phyloP scores from a whole-genome alignment of 768 basidiomycete genomes.

The Xerocomellus intermedius region DNA sequence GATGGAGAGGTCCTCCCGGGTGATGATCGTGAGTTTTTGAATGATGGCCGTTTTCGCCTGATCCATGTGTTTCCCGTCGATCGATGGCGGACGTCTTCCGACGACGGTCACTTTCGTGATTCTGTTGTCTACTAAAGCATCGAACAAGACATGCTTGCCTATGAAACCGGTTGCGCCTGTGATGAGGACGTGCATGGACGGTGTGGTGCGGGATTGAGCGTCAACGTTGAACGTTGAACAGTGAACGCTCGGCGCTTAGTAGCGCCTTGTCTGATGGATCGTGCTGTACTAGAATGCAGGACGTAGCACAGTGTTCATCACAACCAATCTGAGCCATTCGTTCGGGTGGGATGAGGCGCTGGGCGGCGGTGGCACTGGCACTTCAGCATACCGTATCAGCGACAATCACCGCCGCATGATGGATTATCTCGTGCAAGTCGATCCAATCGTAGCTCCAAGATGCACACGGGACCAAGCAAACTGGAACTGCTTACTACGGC shows the following conservation, averaged over 20 bases:
- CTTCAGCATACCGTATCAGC: no score
- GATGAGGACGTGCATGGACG: slow-evolving; percentile 26
- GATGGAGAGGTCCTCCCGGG: slow-evolving; percentile 21
- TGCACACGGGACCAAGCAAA: no score
- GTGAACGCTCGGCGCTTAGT: neutral
- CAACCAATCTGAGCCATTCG: neutral
- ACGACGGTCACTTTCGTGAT: slow-evolving; percentile 27
- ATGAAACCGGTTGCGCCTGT: slow-evolving; percentile 28
- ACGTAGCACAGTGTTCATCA: neutral
- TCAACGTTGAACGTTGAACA: neutral
- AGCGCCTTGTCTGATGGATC: neutral
- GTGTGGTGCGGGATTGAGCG: neutral
- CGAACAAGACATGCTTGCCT: slow-evolving; percentile 19
- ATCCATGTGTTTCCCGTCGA: slow-evolving; percentile 20
- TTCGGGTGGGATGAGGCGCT: neutral
- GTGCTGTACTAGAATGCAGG: neutral
- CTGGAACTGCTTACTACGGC: no score
- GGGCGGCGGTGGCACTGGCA: neutral
- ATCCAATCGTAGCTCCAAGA: no score
- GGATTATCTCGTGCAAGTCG: no score
- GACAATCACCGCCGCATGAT: no score
- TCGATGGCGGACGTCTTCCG: slow-evolving; percentile 21
- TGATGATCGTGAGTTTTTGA: slow-evolving; percentile 23
- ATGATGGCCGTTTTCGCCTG: slow-evolving; percentile 16
- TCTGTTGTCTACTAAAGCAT: slow-evolving; percentile 19